phyloP scores from a whole-genome alignment of 2,329 filamentous ascomycete species.

The Penicillium concentricum region DNA sequence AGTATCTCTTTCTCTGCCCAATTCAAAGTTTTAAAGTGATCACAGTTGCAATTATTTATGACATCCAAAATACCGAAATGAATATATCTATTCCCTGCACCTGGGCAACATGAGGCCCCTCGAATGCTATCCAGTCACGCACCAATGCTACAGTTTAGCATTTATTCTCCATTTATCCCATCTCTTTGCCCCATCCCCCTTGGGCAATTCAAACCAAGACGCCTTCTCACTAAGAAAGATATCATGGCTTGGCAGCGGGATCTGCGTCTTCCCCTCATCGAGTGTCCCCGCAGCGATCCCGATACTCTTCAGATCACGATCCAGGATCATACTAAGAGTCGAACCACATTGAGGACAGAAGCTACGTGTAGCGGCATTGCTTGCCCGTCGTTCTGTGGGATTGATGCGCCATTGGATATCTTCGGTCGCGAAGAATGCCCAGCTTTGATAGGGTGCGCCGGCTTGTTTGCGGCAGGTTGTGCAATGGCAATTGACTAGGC shows the following conservation, averaged over 20 bases:
- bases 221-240: constrained; percentile 48
- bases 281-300: constrained; percentile 44
- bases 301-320: constrained; percentile 31
- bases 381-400: constrained; percentile 36
- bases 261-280: constrained; percentile 31
- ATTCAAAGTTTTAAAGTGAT: neutral
- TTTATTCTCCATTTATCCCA: constrained; percentile 21
- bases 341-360: constrained; percentile 50
- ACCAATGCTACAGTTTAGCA: neutral
- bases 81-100: neutral
- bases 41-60: neutral
- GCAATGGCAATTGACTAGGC: constrained; percentile 49
- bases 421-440: constrained; percentile 37
- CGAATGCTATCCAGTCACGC: neutral
- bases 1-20: neutral
- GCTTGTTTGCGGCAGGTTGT: constrained; percentile 50
- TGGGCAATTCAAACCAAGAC: constrained; percentile 39
- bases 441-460: constrained; percentile 48
- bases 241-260: constrained; percentile 34
- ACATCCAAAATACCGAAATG: neutral
- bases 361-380: constrained; percentile 42
- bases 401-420: constrained; percentile 37
- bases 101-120: neutral
- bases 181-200: constrained; percentile 33
- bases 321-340: constrained; percentile 47